These are phyloP conservation scores for Monoraphidium neglectum DNA, from an alignment of 139 green algal species.

Conservation along the genomic window DNA sequence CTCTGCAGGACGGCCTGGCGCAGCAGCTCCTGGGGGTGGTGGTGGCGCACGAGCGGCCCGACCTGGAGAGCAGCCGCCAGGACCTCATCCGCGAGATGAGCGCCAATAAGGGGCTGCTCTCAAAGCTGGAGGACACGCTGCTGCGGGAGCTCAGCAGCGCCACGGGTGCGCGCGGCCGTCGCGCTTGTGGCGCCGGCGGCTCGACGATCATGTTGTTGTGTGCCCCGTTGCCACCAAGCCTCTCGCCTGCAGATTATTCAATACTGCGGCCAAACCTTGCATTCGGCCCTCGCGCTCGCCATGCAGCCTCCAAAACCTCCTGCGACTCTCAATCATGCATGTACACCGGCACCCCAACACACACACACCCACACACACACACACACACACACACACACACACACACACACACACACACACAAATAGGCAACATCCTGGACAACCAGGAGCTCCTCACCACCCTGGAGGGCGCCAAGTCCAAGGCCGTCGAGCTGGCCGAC, in stretches of 20 bases:
- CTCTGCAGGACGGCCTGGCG: slow-evolving; percentile 65
- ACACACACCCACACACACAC: too few species aligned
- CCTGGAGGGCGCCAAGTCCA: slow-evolving; percentile 78
- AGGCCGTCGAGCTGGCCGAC: slow-evolving; percentile 72
- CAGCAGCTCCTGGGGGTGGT: slow-evolving; percentile 87
- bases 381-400: too few species aligned
- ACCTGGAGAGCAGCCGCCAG: slow-evolving; percentile 63
- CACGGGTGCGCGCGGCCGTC: slow-evolving; percentile 40
- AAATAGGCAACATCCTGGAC: slow-evolving; percentile 82
- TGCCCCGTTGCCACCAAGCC: too few species aligned
- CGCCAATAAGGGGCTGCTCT: slow-evolving; percentile 87
- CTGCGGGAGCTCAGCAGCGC: slow-evolving; percentile 82
- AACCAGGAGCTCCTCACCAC: slow-evolving; percentile 87
- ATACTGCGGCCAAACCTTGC: too few species aligned
- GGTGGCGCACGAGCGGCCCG: slow-evolving; percentile 86
- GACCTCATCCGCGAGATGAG: slow-evolving; percentile 35
- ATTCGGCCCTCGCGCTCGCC: too few species aligned
- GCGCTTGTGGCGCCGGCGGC: too few species aligned
- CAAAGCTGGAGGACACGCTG: slow-evolving; percentile 81
- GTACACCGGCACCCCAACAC: too few species aligned
- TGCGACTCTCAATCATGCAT: too few species aligned
- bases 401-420: too few species aligned
- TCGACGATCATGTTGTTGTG: too few species aligned
- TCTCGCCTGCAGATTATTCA: too few species aligned
- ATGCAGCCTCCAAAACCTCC: too few species aligned